A percentile compares a stretch with the other conserved stretches of the same genome.
Conservation (phyloP, 495 filamentous ascomycete species). For the Daldinia loculata region DNA sequence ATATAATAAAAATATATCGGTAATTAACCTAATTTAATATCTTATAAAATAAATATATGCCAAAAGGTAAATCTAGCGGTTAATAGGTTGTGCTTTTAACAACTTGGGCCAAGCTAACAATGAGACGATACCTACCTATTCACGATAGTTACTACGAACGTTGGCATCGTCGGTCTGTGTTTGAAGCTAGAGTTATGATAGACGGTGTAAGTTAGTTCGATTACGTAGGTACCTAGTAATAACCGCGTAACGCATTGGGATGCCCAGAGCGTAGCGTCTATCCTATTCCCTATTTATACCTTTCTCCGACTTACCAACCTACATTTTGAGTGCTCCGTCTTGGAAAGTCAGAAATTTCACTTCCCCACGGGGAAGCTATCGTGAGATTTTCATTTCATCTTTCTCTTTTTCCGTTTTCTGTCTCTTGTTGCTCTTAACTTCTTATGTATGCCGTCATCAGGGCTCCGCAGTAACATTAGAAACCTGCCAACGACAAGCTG, state of each 20-base stretch:
- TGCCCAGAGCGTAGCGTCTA: neutral
- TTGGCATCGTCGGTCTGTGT: no score
- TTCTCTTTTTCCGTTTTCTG: neutral
- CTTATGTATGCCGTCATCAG: neutral
- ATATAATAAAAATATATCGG: no score
- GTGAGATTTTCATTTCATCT: neutral
- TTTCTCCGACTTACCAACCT: neutral
- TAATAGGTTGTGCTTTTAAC: neutral
- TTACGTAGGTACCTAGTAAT: neutral
- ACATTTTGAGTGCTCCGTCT: neutral
- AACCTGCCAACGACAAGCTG: neutral
- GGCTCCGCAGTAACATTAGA: neutral
- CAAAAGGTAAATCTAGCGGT: no score
- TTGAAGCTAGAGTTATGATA: neutral
- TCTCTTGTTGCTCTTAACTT: neutral
- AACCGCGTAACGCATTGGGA: neutral
- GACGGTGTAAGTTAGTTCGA: neutral
- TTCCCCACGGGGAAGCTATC: neutral
- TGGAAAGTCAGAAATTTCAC: neutral
- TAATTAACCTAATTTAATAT: no score
- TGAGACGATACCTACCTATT: neutral
- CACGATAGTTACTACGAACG: neutral
- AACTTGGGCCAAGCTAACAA: neutral
- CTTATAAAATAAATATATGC: no score
- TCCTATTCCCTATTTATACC: slow-evolving; percentile 1